Base-by-base conservation (phyloP, 2,329 filamentous ascomycete genomes). In the Proliferodiscus dingleyae region DNA sequence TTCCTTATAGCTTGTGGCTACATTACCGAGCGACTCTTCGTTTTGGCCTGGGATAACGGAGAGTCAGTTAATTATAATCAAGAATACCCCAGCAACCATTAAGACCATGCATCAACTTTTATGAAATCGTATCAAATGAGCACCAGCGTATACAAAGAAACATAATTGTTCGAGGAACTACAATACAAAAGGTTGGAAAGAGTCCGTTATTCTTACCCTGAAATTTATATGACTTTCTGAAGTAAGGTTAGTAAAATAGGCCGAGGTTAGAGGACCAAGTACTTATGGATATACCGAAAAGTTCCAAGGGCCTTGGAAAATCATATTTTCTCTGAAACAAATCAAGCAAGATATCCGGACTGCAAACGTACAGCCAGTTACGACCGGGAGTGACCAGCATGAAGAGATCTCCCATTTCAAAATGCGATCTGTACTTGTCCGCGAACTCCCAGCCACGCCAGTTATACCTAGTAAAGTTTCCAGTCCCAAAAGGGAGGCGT, bases 351-450 rank as follows among this genome's bases (percentile, higher is more conserved):
- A 32, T 15, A 10, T 36, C 41, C 19, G 41, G 30, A 37, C 37
- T 43, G 8, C 18, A 23, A 7, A 43, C 11, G n/a, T 43, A 16
- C 3, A 43, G 15, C 41, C 41, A 43, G 22, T 43, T 43, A 16
- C 23, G 19, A 13, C 16, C 41, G 3, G 41, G 30, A 37, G 30
- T 34, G 5, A 43, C 41, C 5, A 43, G 11, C 3, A 43, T 43
- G 11, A 23, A 43, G 11, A 22, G 21, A 21, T 43, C 41, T 5
- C 41, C 41, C 6, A 36, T 7, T 15, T 28, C 18, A 16, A 36
- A n/a, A 18, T 36, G 21, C 3, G 32, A 16, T 6, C 37, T 23
- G 15, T n/a, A 21, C 7, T 32, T 18, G 18, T 43, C 41, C 10
- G 23, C n/a, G 15, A 34, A n/a, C 13, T 43, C 41, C 41, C 41